Base-by-base conservation (phyloP, 2,329 filamentous ascomycete species). In the Calonectria fujianensis region DNA sequence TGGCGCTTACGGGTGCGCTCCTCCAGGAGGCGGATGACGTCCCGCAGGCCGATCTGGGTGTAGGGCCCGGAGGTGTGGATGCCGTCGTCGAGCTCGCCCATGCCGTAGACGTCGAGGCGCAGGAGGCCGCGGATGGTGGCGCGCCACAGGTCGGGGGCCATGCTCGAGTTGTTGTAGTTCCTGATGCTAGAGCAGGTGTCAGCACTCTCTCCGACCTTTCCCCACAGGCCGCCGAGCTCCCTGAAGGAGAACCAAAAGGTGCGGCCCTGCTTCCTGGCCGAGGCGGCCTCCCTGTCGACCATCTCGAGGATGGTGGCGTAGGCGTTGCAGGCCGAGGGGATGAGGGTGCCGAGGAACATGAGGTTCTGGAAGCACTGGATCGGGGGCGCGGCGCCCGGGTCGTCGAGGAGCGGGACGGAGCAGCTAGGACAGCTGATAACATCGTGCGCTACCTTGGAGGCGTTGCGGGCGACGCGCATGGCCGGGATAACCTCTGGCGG, bases 341-440 rank as follows among this genome's bases (percentile, higher is more conserved):
- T 84, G 37, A 93, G 86, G 2, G 90, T 88, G 9, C 88, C 90
- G 5, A 93, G 84, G 68, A 91, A 85, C 90, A 92, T 92, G 65
- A 89, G 85, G 79, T 88, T 92, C 80, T 93, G 91, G 75, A 91
- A 90, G 37, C 86, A 78, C 67, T 90, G 87, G 66, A 91, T 86
- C 29, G 87, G 85, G 1, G 86, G 84, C 1, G 84, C 81, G 37
- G 82, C 76, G 32, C 77, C 76, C 1, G 83, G 77, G 8, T 87
- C 84, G 10, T 84, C 79, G 20, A 85, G 59, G 39, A 85, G 70
- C 41, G 84, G 82, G 31, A 85, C 82, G 66, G 87, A 87, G 83
- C 91, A 93, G 20, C 82, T 76, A 1, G 84, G 80, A 79, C 91
- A 93, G 76, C 86, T 85, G 65, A 91, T 86, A 24, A 88, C 86